Evolutionary conservation across 2,329 filamentous ascomycete species (phyloP).

Genomic region (Blumeriella jaapii): DNA sequence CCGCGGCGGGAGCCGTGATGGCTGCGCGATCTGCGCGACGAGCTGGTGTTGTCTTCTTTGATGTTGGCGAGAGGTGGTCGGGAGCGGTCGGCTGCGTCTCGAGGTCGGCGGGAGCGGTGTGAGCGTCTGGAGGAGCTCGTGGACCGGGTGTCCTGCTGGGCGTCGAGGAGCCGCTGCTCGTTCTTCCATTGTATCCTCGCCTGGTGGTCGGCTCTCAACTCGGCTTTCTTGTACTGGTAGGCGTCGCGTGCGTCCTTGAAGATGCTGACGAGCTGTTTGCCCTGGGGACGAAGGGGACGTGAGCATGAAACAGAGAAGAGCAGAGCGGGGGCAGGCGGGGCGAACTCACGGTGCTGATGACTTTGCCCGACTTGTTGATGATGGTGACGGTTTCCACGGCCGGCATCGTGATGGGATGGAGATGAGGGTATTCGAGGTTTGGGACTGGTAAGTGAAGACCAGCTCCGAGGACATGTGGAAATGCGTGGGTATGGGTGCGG

Average conservation of each 20-base stretch:
- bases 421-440: no score
- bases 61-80: conserved; percentile 20
- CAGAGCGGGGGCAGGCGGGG: conserved; percentile 6
- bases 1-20: conserved; percentile 15
- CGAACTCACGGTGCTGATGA: conserved; percentile 67
- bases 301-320: background rate
- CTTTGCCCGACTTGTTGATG: conserved; percentile 83
- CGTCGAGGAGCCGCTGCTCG: conserved; percentile 41
- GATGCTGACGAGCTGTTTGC: conserved; percentile 79
- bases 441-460: no score
- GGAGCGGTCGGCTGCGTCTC: conserved; percentile 9
- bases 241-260: conserved; percentile 86
- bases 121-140: conserved; percentile 30
- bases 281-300: conserved; percentile 37
- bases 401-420: no score
- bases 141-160: conserved; percentile 33
- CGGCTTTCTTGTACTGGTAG: conserved; percentile 79
- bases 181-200: conserved; percentile 43
- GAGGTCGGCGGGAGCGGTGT: conserved; percentile 19
- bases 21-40: conserved; percentile 17
- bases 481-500: no score
- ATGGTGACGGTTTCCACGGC: conserved; percentile 71
- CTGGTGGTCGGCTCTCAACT: conserved; percentile 62
- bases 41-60: conserved; percentile 18
- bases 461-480: no score